Conservation (phyloP, 140 eudicot species). For the Erigeron philadelphicus region DNA sequence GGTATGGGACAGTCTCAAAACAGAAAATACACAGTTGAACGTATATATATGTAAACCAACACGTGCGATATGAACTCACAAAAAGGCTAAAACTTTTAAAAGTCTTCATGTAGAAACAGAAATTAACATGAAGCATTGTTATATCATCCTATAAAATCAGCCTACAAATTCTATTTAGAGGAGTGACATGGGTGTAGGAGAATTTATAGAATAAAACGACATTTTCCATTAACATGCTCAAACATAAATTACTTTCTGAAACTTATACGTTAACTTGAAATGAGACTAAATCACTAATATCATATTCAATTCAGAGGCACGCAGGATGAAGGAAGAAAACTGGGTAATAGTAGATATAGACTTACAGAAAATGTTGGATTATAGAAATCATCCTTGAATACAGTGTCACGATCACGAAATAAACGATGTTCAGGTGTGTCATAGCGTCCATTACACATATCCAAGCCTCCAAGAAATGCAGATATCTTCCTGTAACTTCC, state of each 20-base stretch:
- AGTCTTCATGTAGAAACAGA: no score
- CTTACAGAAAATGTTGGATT: slow-evolving; percentile 22
- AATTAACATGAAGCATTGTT: no score
- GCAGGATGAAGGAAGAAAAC: background rate
- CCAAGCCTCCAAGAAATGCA: slow-evolving; percentile 33
- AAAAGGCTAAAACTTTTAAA: no score
- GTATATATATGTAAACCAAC: background rate
- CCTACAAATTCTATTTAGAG: no score
- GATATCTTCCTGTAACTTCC: slow-evolving; percentile 31
- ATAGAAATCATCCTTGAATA: slow-evolving; percentile 16
- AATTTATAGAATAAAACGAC: no score
- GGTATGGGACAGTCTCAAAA: background rate
- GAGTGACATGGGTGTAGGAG: no score
- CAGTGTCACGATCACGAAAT: slow-evolving; percentile 28
- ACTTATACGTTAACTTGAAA: background rate
- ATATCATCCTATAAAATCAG: no score
- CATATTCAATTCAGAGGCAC: background rate
- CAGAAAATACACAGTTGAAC: background rate
- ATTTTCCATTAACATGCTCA: no score
- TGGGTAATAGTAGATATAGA: slow-evolving; percentile 11
- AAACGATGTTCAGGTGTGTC: slow-evolving; percentile 32
- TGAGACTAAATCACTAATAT: slow-evolving; percentile 7
- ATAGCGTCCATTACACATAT: slow-evolving; percentile 27
- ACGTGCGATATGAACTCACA: background rate
- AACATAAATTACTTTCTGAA: background rate